phyloP scores from a whole-genome alignment of 1,139 yeast genomes.

The Debaryomyces fabryi region DNA sequence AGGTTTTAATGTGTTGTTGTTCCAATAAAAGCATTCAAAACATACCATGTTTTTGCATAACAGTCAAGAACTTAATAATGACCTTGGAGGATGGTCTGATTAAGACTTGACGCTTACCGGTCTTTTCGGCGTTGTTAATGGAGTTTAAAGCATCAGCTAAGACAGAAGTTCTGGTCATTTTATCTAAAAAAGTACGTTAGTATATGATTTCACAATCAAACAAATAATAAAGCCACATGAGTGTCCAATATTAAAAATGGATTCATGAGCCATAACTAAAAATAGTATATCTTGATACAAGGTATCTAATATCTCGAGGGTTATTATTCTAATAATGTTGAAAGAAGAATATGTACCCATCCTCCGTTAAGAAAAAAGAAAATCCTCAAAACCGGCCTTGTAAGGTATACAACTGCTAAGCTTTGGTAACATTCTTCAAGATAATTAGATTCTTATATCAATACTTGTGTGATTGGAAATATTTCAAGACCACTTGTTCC shows the following conservation, averaged over 20 bases:
- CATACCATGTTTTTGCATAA: conserved; percentile 96
- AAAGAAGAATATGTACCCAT: conserved; percentile 13
- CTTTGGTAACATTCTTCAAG: conserved; percentile 19
- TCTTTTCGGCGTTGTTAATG: conserved; percentile 97
- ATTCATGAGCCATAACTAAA: conserved; percentile 34
- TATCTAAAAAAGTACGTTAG: conserved; percentile 18
- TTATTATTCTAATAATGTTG: conserved; percentile 19
- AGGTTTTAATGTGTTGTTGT: conserved; percentile 1
- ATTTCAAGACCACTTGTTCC: not conserved
- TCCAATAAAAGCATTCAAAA: conserved; percentile 45
- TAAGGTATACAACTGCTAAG: not conserved
- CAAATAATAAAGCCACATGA: conserved; percentile 33
- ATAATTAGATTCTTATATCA: conserved; percentile 19
- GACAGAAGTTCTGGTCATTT: conserved; percentile 96
- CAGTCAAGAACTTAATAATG: conserved; percentile 90
- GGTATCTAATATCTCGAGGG: conserved; percentile 36
- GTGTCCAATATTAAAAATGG: conserved; percentile 36
- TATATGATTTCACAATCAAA: conserved; percentile 10
- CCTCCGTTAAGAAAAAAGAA: conserved; percentile 2
- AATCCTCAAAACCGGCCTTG: conserved; percentile 9
- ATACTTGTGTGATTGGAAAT: conserved; percentile 7
- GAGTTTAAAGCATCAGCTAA: conserved; percentile 97
- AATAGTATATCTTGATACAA: conserved; percentile 14
- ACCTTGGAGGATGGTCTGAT: conserved; percentile 98
- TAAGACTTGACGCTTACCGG: conserved; percentile 98